Percentiles rank a stretch among this genome's conserved stretches.
These are phyloP conservation scores for Trifolium fragiferum DNA, from an alignment of 306 rosid species.

Conservation along the genomic window DNA sequence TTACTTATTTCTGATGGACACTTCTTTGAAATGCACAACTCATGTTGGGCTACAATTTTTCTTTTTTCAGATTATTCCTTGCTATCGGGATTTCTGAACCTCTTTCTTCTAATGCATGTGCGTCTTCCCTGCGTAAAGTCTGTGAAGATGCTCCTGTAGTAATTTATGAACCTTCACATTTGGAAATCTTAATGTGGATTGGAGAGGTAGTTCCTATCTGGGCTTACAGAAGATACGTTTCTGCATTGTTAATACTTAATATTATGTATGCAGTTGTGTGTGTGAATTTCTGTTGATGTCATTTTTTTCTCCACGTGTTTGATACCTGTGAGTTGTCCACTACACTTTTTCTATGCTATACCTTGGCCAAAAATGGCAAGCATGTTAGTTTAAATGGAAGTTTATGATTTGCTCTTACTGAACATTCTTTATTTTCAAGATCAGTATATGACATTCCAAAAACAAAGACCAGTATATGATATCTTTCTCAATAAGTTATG, in stretches of 20 bases:
- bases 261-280: slow-evolving; percentile 25
- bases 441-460: slow-evolving; percentile 21
- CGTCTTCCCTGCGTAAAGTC: slow-evolving; percentile 85
- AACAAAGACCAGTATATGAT: slow-evolving; percentile 22
- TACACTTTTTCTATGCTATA: slow-evolving; percentile 11
- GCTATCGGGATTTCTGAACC: slow-evolving; percentile 90
- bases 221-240: slow-evolving; percentile 25
- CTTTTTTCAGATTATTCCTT: slow-evolving; percentile 81
- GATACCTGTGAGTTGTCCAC: not conserved
- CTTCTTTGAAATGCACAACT: slow-evolving; percentile 37
- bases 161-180: slow-evolving; percentile 84
- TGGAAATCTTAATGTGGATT: slow-evolving; percentile 95
- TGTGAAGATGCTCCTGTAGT: slow-evolving; percentile 88
- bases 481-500: slow-evolving; percentile 36
- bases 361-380: slow-evolving; percentile 15
- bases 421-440: slow-evolving; percentile 21
- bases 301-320: slow-evolving; percentile 21
- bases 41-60: slow-evolving; percentile 42
- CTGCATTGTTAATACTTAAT: slow-evolving; percentile 39
- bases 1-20: slow-evolving; percentile 37
- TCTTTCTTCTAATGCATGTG: slow-evolving; percentile 82
- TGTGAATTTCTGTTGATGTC: slow-evolving; percentile 26
- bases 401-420: slow-evolving; percentile 15
- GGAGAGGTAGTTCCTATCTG: slow-evolving; percentile 77
- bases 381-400: slow-evolving; percentile 13